These are phyloP conservation scores for Aspergillus neoniger DNA, from an alignment of 2,329 filamentous ascomycete genomes.

Conservation along the genomic window DNA sequence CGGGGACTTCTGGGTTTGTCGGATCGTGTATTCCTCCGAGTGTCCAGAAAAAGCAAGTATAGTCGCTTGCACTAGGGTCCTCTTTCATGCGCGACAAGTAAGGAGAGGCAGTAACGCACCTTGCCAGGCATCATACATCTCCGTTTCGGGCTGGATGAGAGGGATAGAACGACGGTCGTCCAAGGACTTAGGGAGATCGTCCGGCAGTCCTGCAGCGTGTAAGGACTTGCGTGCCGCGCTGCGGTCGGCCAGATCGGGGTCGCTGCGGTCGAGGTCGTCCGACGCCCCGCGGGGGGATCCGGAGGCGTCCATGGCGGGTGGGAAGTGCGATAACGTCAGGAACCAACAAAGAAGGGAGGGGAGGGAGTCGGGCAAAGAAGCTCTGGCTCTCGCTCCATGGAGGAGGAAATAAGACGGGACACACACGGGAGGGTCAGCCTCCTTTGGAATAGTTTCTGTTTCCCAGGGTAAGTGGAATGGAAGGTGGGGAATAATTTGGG, in stretches of 20 bases:
- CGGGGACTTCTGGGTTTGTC: not conserved
- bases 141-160: constrained; percentile 75
- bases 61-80: not conserved
- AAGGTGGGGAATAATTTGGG: not conserved
- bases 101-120: constrained; percentile 56
- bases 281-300: constrained; percentile 35
- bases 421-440: constrained; percentile 6
- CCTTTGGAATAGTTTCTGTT: constrained; percentile 1
- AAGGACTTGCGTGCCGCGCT: constrained; percentile 21
- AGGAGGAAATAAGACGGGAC: constrained; percentile 11
- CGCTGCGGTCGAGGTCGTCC: constrained; percentile 29
- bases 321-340: constrained; percentile 13
- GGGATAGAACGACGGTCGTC: constrained; percentile 78
- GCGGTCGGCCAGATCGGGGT: constrained; percentile 23
- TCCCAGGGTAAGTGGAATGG: not conserved
- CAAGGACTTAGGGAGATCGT: constrained; percentile 85
- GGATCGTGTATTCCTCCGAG: not conserved
- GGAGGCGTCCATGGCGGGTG: constrained; percentile 38
- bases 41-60: not conserved
- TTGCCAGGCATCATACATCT: constrained; percentile 99
- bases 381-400: constrained; percentile 28
- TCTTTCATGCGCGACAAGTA: constrained; percentile 3
- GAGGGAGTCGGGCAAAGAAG: constrained; percentile 15
- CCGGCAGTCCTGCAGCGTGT: constrained; percentile 60
- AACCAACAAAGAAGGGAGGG: constrained; percentile 16